Percentiles rank a stretch among this genome's conserved stretches.
phyloP scores from a whole-genome alignment of 2,329 filamentous ascomycete species.

The Aspergillus proliferans region DNA sequence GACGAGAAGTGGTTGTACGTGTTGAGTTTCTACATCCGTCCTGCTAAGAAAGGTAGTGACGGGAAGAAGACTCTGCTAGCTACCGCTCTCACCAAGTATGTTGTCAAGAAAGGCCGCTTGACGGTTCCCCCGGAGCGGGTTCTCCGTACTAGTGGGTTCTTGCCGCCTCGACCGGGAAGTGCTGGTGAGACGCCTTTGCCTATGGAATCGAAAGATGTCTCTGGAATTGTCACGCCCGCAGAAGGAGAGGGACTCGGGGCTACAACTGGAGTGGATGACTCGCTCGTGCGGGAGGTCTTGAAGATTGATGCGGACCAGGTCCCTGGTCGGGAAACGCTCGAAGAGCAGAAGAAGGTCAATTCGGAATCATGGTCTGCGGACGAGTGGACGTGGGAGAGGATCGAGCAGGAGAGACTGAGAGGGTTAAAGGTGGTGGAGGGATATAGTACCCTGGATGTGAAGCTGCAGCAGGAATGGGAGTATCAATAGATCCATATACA shows the following conservation, averaged over 20 bases:
- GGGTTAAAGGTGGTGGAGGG: constrained; percentile 51
- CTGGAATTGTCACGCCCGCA: constrained; percentile 26
- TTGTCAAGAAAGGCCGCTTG: constrained; percentile 72
- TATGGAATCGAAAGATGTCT: constrained; percentile 18
- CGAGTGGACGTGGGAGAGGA: constrained; percentile 55
- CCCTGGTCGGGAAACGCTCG: constrained; percentile 20
- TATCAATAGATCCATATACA: neutral
- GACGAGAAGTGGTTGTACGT: constrained; percentile 79
- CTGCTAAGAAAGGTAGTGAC: constrained; percentile 37
- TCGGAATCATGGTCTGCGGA: constrained; percentile 28
- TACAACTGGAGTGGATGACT: constrained; percentile 28
- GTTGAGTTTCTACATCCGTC: constrained; percentile 63
- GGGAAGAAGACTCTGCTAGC: constrained; percentile 60
- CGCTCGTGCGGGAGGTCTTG: constrained; percentile 31
- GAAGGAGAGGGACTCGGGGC: constrained; percentile 24
- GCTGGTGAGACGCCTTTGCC: constrained; percentile 12
- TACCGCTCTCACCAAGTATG: constrained; percentile 70
- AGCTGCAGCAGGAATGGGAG: constrained; percentile 45
- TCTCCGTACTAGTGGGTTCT: constrained; percentile 62
- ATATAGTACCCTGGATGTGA: constrained; percentile 49
- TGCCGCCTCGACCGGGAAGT: constrained; percentile 67
- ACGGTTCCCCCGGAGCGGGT: constrained; percentile 78
- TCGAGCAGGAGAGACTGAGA: constrained; percentile 52
- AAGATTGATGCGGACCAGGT: constrained; percentile 27
- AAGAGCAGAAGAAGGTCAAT: constrained; percentile 27